Conservation (phyloP, 2,329 filamentous ascomycete genomes). For the Aspergillus alliaceus region DNA sequence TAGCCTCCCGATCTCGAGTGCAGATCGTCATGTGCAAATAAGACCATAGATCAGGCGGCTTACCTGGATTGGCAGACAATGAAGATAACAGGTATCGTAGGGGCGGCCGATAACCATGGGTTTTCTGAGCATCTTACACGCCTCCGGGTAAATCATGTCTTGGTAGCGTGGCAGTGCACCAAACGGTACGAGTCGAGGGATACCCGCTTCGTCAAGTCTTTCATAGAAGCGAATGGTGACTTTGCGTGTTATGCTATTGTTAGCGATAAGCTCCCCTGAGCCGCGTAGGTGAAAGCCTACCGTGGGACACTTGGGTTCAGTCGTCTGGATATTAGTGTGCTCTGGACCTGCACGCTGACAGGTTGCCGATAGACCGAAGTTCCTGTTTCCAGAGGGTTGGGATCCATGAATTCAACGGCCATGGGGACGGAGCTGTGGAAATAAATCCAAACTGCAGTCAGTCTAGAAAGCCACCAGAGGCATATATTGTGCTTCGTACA, state of each 20-base stretch:
- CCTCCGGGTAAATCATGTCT: constrained; percentile 8
- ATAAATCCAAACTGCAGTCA: too few relatives aligned
- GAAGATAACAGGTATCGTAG: constrained; percentile 12
- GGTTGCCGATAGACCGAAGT: neutral
- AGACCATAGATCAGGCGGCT: constrained; percentile 13
- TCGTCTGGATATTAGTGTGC: neutral
- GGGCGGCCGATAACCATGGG: constrained; percentile 2
- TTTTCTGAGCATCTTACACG: constrained; percentile 5
- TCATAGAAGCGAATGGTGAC: constrained; percentile 12
- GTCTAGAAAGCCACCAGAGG: neutral
- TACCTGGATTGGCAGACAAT: constrained; percentile 15
- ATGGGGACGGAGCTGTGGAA: too few relatives aligned
- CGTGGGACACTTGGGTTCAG: constrained; percentile 11
- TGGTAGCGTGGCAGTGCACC: constrained; percentile 6
- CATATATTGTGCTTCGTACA: too few relatives aligned
- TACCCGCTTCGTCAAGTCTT: constrained; percentile 2
- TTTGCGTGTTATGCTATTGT: neutral
- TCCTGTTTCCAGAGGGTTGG: neutral
- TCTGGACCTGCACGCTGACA: neutral
- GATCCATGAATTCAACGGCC: neutral
- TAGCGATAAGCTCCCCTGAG: neutral
- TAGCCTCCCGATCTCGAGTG: constrained; percentile 14
- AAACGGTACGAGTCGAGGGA: constrained; percentile 2
- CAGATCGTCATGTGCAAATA: constrained; percentile 10
- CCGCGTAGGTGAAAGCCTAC: neutral